Evolutionary conservation across 805 yeast species (phyloP), one percentile per base, ranked within the genome.

Genomic region (Cyberlindnera bimundalis): DNA sequence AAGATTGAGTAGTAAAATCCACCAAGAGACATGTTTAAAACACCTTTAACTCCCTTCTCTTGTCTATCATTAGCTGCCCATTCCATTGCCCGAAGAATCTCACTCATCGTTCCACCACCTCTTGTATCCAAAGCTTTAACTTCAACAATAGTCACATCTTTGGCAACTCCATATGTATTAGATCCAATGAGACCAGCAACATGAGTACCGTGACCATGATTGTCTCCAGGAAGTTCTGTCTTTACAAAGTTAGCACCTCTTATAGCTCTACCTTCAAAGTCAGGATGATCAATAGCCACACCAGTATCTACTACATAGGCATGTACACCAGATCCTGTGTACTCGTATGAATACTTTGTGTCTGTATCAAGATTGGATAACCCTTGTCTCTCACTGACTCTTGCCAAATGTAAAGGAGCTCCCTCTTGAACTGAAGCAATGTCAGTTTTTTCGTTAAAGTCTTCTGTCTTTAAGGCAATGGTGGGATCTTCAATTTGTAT

Each of bases 111-210:
- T 0, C 96, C 96, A 14, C 76, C 71, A 0, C 97, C 96, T 30
- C 58, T 55, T 2, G 61, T 60, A 48, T 79, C 78, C 35, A 88
- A 65, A 1, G 85, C 89, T 55, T 88, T 89, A 13, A 90, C 79
- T 14, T 2, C 96, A 9, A 84, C 68, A 10, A 89, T 54, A 8
- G 69, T 68, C n/a, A 74, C 76, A 26, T 74, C 63, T 58, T 90
- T 89, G 18, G 96, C 87, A 2, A 85, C 90, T 6, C 97, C 97
- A 64, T 68, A 89, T 2, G 80, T 76, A 39, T 65, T 70, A 4
- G 96, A 85, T 0, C 90, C 96, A 39, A 87, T 74, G 10, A 87
- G 67, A 2, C 96, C 96, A 0, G 96, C 95, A 34, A 90, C 95
- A 61, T 89, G 96, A 1, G 96, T 88, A 0, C 96, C 97, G 61